phyloP scores from a whole-genome alignment of 495 filamentous ascomycete species.

The Trichoderma virens region DNA sequence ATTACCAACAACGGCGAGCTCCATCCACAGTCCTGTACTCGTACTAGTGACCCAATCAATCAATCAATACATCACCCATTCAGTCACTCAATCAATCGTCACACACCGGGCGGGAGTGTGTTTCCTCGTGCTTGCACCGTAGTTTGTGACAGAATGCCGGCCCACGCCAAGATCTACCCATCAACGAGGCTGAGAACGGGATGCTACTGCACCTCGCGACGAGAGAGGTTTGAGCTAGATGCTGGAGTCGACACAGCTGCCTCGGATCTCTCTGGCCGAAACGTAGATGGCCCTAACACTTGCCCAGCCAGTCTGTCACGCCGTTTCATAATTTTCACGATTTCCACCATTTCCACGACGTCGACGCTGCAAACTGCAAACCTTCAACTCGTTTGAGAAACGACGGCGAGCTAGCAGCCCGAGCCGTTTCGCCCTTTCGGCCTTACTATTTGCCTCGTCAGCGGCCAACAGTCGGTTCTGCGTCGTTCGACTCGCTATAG shows the following conservation, averaged over 20 bases:
- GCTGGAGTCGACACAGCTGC: not conserved
- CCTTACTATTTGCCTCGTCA: not conserved
- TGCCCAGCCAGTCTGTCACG: not conserved
- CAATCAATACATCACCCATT: too few relatives aligned
- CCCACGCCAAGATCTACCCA: not conserved
- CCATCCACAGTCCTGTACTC: too few relatives aligned
- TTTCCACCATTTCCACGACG: not conserved
- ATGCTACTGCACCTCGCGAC: slow-evolving; percentile 7
- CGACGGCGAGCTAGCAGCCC: not conserved
- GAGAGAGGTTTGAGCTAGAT: slow-evolving; percentile 1
- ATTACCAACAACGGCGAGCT: too few relatives aligned
- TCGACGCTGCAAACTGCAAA: not conserved
- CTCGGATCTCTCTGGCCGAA: slow-evolving; percentile 6
- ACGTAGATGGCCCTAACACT: not conserved
- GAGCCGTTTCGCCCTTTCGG: not conserved
- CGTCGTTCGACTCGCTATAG: too few relatives aligned
- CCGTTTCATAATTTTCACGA: not conserved
- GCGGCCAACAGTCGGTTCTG: not conserved
- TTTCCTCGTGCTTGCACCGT: not conserved
- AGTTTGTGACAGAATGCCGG: not conserved
- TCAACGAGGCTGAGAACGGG: slow-evolving; percentile 1
- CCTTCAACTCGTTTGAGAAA: not conserved
- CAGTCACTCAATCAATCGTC: too few relatives aligned
- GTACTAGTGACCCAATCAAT: too few relatives aligned
- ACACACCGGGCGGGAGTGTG: not conserved